Evolutionary conservation across 2,329 filamentous ascomycete species (phyloP), one percentile per base, ranked within the genome.

Genomic region (Neonectria faginata): DNA sequence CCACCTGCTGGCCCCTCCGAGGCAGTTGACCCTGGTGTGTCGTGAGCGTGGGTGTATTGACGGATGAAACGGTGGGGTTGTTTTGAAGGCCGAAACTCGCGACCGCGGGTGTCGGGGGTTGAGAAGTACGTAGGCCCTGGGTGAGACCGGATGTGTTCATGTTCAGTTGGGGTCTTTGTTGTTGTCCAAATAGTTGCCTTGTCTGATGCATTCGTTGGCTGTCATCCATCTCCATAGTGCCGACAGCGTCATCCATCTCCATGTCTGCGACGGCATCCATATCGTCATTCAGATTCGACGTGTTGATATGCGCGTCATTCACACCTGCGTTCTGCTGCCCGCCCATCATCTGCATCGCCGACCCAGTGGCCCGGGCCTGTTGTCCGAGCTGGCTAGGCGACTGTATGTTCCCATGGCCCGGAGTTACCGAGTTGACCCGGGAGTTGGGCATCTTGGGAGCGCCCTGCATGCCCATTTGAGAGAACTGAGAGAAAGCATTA

Each of bases 41-140:
- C 64, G 91, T 92, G 62, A 98, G 85, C 0, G 94, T 97, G 0
- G 95, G 95, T 0, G 95, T 98, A 78, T 97, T 98, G 60, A 97
- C 95, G 3, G 94, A 97, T 3, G 96, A 99, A 18, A 98, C 95
- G 1, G 94, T 97, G 16, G 95, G 95, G 78, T 97, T 97, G 78
- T 97, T 93, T 77, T 94, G 91, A 70, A 97, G 89, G 54, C 90
- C 90, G 74, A 95, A 93, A 72, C 86, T 89, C 51, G 91, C 88
- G 27, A 92, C 86, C 33, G 91, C 90, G 2, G 95, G 95, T 0
- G 95, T 97, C 4, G 92, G 89, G 1, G 94, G 95, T 68, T 94
- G 93, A 5, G 94, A 97, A 10, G 90, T 92, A 62, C 93, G 91
- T 64, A 97, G 86, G 14, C 91, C 93, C 76, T 96, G 92, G 27